Conservation (phyloP, 352 stramenopile species). For the Globisporangium nunn region DNA sequence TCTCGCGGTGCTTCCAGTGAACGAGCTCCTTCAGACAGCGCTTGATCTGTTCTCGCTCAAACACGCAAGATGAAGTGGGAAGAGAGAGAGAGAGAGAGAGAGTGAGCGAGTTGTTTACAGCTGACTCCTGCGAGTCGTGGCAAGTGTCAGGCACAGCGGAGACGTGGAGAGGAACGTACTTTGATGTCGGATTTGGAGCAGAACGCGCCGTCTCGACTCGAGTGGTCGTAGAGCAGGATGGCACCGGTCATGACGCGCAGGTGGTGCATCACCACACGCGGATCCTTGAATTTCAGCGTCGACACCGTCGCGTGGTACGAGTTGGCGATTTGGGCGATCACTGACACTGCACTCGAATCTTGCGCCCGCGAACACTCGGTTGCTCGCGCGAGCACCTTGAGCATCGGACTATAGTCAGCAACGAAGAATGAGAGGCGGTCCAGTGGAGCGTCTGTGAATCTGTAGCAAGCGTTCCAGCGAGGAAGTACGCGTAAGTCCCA, state of each 20-base stretch:
- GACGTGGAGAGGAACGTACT: conserved; percentile 11
- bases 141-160: no score
- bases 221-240: conserved; percentile 58
- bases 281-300: conserved; percentile 26
- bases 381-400: conserved; percentile 40
- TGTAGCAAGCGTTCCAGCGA: conserved; percentile 1
- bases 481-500: no score
- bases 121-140: no score
- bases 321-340: conserved; percentile 41
- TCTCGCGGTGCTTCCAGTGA: conserved; percentile 22
- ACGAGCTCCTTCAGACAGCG: conserved; percentile 45
- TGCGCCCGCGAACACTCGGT: conserved; percentile 30
- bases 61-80: neutral
- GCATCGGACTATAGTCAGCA: conserved; percentile 49
- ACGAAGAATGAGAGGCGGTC: conserved; percentile 61
- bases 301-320: conserved; percentile 30
- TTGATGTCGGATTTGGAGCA: conserved; percentile 51
- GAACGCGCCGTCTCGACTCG: conserved; percentile 34
- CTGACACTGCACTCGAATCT: conserved; percentile 23
- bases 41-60: conserved; percentile 33
- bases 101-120: neutral
- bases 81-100: neutral
- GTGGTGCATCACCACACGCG: conserved; percentile 31
- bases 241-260: conserved; percentile 46
- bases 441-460: conserved; percentile 30